A percentile compares a stretch with the other conserved stretches of the same genome.
Conservation (phyloP, 1,284 basidiomycete genomes). For the Sanghuangporus weigelae region DNA sequence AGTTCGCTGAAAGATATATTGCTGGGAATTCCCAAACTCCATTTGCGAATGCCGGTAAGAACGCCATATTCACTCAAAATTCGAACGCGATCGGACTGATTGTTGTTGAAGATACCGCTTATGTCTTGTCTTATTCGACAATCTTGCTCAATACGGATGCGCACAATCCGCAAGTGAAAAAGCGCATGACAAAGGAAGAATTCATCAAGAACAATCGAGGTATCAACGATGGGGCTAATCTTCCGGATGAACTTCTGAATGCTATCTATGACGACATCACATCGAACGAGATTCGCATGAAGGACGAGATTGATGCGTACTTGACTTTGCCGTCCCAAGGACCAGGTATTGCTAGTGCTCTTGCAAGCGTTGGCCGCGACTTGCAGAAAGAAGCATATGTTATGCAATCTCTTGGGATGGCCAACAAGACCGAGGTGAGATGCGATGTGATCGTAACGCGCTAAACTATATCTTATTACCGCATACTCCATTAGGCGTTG, state of each 20-base stretch:
- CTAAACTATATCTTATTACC: background rate
- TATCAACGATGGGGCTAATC: slow-evolving; percentile 85
- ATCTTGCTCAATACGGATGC: slow-evolving; percentile 96
- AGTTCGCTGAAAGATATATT: slow-evolving; percentile 94
- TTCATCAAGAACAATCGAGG: slow-evolving; percentile 93
- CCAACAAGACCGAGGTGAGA: slow-evolving; percentile 86
- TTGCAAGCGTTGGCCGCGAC: slow-evolving; percentile 88
- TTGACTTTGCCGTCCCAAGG: slow-evolving; percentile 43
- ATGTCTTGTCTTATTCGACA: slow-evolving; percentile 89
- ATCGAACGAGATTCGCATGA: slow-evolving; percentile 93
- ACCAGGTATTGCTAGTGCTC: slow-evolving; percentile 72
- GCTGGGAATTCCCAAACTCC: slow-evolving; percentile 76
- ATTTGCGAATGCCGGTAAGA: slow-evolving; percentile 77
- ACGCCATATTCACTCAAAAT: background rate
- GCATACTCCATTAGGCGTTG: slow-evolving; percentile 52
- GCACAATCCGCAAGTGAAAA: slow-evolving; percentile 90
- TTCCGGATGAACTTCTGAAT: slow-evolving; percentile 79
- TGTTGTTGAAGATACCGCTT: slow-evolving; percentile 68
- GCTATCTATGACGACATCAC: slow-evolving; percentile 87
- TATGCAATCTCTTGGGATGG: slow-evolving; percentile 91
- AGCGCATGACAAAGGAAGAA: slow-evolving; percentile 85
- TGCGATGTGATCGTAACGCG: background rate
- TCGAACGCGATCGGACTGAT: background rate
- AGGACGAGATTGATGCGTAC: slow-evolving; percentile 82
- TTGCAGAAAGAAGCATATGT: slow-evolving; percentile 93